These are phyloP conservation scores for Tricholoma sp. DNA, from an alignment of 768 basidiomycete species.

Conservation along the genomic window DNA sequence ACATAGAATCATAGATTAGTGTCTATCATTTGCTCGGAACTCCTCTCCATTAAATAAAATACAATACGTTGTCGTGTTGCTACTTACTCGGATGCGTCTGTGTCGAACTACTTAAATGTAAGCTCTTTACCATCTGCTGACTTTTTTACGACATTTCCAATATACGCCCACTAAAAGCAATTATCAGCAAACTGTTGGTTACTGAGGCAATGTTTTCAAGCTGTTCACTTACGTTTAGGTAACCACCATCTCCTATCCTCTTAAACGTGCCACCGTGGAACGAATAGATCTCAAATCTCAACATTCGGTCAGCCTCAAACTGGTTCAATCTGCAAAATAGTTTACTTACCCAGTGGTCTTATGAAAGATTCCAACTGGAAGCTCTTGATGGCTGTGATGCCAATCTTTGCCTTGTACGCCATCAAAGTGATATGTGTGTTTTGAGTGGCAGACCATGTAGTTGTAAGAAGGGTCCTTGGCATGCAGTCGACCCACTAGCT, in stretches of 20 bases:
- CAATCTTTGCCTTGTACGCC: constrained; percentile 18
- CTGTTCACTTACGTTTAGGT: constrained; percentile 15
- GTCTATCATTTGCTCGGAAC: too few relatives aligned
- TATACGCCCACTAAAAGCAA: constrained; percentile 11
- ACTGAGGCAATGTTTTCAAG: neutral
- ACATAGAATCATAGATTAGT: too few relatives aligned
- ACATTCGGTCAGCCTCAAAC: neutral
- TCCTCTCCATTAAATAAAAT: too few relatives aligned
- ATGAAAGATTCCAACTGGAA: constrained; percentile 10
- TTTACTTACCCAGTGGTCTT: constrained; percentile 12
- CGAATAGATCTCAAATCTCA: constrained; percentile 19
- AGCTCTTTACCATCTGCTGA: constrained; percentile 4
- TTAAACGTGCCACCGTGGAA: constrained; percentile 16
- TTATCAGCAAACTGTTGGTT: neutral
- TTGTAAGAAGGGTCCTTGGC: constrained; percentile 9
- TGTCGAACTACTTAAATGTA: neutral
- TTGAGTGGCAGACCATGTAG: constrained; percentile 8
- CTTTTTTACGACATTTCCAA: constrained; percentile 4
- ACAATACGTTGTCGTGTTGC: too few relatives aligned
- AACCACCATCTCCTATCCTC: constrained; percentile 18
- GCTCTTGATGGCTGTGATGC: constrained; percentile 20
- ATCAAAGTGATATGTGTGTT: constrained; percentile 15
- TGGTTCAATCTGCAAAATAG: neutral
- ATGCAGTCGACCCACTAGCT: neutral
- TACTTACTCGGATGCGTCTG: neutral